Conservation (phyloP, 768 basidiomycete species). For the Wakefieldia striispora region DNA sequence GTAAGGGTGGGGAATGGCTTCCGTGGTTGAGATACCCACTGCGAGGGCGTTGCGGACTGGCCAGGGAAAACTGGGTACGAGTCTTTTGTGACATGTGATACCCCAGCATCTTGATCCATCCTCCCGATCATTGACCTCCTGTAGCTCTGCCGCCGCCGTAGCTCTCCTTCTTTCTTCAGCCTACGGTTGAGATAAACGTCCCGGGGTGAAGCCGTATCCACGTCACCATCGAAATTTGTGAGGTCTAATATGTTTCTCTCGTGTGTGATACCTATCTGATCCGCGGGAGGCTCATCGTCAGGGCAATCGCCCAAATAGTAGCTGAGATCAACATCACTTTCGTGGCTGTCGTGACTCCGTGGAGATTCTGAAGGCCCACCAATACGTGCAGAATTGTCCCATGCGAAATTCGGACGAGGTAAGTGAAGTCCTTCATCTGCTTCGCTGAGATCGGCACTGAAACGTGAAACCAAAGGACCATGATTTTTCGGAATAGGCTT, state of each 20-base stretch:
- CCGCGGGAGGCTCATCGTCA: conserved; percentile 27
- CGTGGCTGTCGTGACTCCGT: conserved; percentile 31
- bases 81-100: neutral
- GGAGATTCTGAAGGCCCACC: conserved; percentile 25
- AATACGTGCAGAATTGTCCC: conserved; percentile 3
- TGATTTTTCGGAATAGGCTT: conserved; percentile 28
- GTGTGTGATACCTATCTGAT: conserved; percentile 37
- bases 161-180: conserved; percentile 59
- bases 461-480: conserved; percentile 3
- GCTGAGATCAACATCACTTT: conserved; percentile 40
- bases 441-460: conserved; percentile 1
- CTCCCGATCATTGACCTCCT: conserved; percentile 14
- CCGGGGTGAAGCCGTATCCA: conserved; percentile 54
- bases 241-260: conserved; percentile 58
- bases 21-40: neutral
- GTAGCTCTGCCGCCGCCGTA: conserved; percentile 50
- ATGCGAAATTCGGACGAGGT: conserved; percentile 33
- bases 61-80: neutral
- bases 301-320: conserved; percentile 40
- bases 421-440: conserved; percentile 31
- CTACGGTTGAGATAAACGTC: conserved; percentile 51
- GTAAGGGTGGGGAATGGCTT: conserved; percentile 11
- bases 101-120: conserved; percentile 11
- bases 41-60: neutral
- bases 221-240: conserved; percentile 79